Percentiles rank a stretch among this genome's conserved stretches.
phyloP scores from a whole-genome alignment of 1,284 basidiomycete species.

The Fomitopsis pinicola region DNA sequence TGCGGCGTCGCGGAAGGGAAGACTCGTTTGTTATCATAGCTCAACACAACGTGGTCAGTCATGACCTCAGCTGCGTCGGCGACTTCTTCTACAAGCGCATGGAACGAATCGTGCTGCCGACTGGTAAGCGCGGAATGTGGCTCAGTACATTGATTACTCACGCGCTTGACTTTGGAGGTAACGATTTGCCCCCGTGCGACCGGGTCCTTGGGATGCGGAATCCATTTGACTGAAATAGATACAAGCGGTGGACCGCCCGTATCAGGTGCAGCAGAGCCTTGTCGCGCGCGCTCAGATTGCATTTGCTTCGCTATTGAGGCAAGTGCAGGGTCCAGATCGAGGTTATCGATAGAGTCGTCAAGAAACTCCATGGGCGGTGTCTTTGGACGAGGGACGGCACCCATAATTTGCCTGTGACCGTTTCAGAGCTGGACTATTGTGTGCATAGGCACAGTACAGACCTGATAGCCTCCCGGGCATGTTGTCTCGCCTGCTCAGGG shows the following conservation, averaged over 20 bases:
- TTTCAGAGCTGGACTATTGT: not conserved
- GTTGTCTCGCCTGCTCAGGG: slow-evolving; percentile 43
- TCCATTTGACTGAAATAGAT: slow-evolving; percentile 54
- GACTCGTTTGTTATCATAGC: slow-evolving; percentile 52
- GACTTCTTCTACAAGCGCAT: slow-evolving; percentile 52
- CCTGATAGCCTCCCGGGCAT: slow-evolving; percentile 55
- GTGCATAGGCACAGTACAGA: slow-evolving; percentile 24
- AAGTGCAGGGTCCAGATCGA: slow-evolving; percentile 58
- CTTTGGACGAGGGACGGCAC: slow-evolving; percentile 32
- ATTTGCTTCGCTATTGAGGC: slow-evolving; percentile 44
- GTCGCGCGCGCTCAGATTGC: slow-evolving; percentile 21
- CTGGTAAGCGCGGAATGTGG: not conserved
- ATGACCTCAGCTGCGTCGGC: slow-evolving; percentile 56
- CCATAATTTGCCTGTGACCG: slow-evolving; percentile 41
- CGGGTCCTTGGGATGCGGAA: slow-evolving; percentile 52
- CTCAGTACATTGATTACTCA: slow-evolving; percentile 26
- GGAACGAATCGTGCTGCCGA: slow-evolving; percentile 56
- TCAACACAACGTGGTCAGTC: slow-evolving; percentile 49
- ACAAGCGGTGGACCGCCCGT: slow-evolving; percentile 38
- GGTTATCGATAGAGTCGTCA: slow-evolving; percentile 48
- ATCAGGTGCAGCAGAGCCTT: slow-evolving; percentile 11
- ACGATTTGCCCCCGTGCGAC: slow-evolving; percentile 36
- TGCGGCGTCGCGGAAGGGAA: slow-evolving; percentile 64
- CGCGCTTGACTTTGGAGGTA: slow-evolving; percentile 54
- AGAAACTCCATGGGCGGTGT: slow-evolving; percentile 35